A percentile compares a stretch with the other conserved stretches of the same genome.
phyloP scores from a whole-genome alignment of 1,139 yeast species.

The Nadsonia commutata region DNA sequence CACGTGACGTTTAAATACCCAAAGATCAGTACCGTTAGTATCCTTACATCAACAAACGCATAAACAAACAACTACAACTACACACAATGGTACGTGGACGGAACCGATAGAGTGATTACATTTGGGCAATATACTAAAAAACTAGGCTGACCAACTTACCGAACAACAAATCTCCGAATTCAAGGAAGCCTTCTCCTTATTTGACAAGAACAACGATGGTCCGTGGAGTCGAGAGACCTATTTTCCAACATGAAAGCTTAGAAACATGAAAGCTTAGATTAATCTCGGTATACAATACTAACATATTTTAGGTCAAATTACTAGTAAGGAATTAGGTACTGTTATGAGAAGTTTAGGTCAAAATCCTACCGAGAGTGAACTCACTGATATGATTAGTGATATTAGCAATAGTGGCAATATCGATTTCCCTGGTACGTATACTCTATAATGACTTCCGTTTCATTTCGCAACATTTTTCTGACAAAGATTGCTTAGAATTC shows the following conservation, averaged over 20 bases:
- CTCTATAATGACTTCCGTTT: too few relatives aligned
- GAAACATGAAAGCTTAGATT: too few relatives aligned
- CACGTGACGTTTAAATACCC: too few relatives aligned
- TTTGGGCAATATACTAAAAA: too few relatives aligned
- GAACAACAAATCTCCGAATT: slow-evolving; percentile 94
- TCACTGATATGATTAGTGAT: slow-evolving; percentile 91
- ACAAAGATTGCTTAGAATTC: slow-evolving; percentile 23
- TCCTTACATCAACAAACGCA: too few relatives aligned
- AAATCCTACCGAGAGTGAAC: slow-evolving; percentile 90
- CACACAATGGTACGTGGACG: too few relatives aligned
- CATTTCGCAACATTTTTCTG: too few relatives aligned
- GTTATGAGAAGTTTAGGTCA: slow-evolving; percentile 97
- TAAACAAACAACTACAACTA: background rate
- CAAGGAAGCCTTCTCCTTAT: slow-evolving; percentile 92
- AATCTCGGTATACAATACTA: too few relatives aligned
- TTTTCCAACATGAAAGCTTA: too few relatives aligned
- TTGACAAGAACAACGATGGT: slow-evolving; percentile 94
- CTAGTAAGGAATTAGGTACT: slow-evolving; percentile 89
- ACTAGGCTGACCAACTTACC: slow-evolving; percentile 66
- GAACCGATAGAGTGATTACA: too few relatives aligned
- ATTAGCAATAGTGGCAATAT: slow-evolving; percentile 88
- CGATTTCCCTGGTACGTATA: slow-evolving; percentile 41
- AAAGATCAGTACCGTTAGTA: too few relatives aligned
- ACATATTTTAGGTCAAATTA: slow-evolving; percentile 47
- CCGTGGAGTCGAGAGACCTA: too few relatives aligned